Base-by-base conservation (phyloP, 768 basidiomycete species). In the Panus rudis region DNA sequence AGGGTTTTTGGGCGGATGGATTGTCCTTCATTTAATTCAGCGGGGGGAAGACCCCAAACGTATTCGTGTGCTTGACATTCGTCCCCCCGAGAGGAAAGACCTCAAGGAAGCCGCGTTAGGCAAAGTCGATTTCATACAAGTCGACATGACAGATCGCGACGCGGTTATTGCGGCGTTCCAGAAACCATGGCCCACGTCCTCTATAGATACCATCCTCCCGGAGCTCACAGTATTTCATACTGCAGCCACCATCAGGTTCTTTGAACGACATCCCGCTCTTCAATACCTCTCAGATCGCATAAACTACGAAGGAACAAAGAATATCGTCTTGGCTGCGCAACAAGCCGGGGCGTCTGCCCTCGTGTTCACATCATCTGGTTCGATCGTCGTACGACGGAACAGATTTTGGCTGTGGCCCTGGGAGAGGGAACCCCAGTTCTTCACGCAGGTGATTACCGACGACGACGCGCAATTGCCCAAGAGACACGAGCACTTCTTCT, bases 1-100 rank as follows among this genome's bases (percentile, higher is more conserved):
- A 4, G 85, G 85, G 1, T 86, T 87, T 46, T 60, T 87, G 3
- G 85, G 85, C 11, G 81, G 83, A 6, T 89, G 86, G 86, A 79
- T 89, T 27, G 78, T 81, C 3, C 65, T 76, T 0, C 76, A 84
- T 33, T 65, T 89, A 2, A 46, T 88, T 3, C 67, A 78, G 40
- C 76, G 86, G 2, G 86, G 86, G 1, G 86, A 89, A 59, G 71
- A 84, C 47, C 78, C 81, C 0, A 66, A 63, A 28, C 66, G 63
- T 12, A 85, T 88, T 13, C 70, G 85, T 13, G 62, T 89, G 2
- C 52, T 88, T 25, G 86, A 89, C 58, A 67, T 88, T 28, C 72
- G 73, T n/a, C 56, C 67, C 1, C 84, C 86, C 0, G 65, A 68
- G 20, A 77, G 80, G 13, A 53, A 64, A 20, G 81, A 81, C 47